Conservation (phyloP, 805 yeast genomes). For the Clavispora asparagi region DNA sequence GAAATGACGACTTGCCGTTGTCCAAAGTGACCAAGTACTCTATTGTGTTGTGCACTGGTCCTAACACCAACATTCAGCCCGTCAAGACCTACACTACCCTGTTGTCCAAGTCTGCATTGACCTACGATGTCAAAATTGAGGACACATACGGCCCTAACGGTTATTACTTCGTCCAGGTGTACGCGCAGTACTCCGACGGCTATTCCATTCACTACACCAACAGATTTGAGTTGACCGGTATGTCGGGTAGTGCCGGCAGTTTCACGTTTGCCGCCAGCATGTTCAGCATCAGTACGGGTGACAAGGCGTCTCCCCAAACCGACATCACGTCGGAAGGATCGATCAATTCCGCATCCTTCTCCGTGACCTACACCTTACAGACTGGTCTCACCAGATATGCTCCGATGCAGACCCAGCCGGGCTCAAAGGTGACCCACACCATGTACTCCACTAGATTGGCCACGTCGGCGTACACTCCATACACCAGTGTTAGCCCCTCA, state of each 20-base stretch:
- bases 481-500: constrained; percentile 39
- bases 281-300: constrained; percentile 34
- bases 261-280: constrained; percentile 31
- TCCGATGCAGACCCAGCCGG: constrained; percentile 92
- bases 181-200: constrained; percentile 39
- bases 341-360: constrained; percentile 44
- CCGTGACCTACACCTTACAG: constrained; percentile 70
- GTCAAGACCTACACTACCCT: constrained; percentile 23
- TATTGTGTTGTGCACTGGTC: constrained; percentile 65
- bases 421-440: constrained; percentile 57
- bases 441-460: constrained; percentile 64
- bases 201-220: constrained; percentile 62
- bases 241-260: constrained; percentile 60
- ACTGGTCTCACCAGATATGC: constrained; percentile 78
- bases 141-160: constrained; percentile 56
- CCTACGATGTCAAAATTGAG: constrained; percentile 41
- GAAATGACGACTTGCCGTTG: constrained; percentile 44
- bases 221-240: constrained; percentile 60
- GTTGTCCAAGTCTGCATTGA: constrained; percentile 12
- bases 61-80: constrained; percentile 43
- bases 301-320: constrained; percentile 37
- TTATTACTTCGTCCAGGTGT: constrained; percentile 65
- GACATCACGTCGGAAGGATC: constrained; percentile 22
- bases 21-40: constrained; percentile 40
- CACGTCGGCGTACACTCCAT: constrained; percentile 59